Base-by-base conservation (phyloP, 202 grass and related monocot species). In the Bolboschoenoplectus hybrid region DNA sequence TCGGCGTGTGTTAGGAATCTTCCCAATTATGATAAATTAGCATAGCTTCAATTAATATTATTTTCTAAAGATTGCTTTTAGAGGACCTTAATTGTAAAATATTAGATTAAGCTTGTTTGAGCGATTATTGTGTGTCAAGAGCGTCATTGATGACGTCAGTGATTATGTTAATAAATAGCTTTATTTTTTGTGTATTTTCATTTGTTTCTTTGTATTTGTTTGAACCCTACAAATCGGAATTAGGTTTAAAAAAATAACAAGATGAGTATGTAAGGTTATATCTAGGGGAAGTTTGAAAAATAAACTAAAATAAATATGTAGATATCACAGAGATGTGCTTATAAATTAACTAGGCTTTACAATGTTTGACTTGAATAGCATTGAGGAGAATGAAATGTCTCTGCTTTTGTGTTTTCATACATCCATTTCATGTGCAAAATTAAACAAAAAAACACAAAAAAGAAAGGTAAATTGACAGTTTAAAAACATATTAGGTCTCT, bases 161-260 rank as follows among this genome's bases (percentile, higher is more conserved):
- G 16, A 19, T 6, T 71, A 16, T 44, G 41, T 19, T n/a, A 5
- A 46, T 71, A n/a, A 71, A 19, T 9, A 13, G 62, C 9, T 64
- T 64, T 35, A 64, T 44, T 44, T 70, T 12, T 44, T 41, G 38
- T 70, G 67, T 44, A 43, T 16, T n/a, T 5, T 6, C 14, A 68
- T 68, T 72, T 47, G 17, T 47, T 20, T 16, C 41, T 9, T 72
- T 26, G 3, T 74, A 71, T 3, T 71, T 71, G 70, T 26, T 70
- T 73, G 43, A 73, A 17, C 43, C 17, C 69, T 11, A 49, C 69
- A 71, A 73, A 20, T 20, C 20, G 69, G 43, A 73, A 73, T 26
- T 47, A 9, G 69, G 69, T 73, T 20, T 6, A 10, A 46, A 69
- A 13, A 41, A 46, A 70, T 14, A 70, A 71, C 67, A 44, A 43